Percentiles rank a stretch among this genome's conserved stretches.
These are phyloP conservation scores for Colletotrichum spinosum DNA, from an alignment of 2,329 filamentous ascomycete genomes.

Conservation along the genomic window DNA sequence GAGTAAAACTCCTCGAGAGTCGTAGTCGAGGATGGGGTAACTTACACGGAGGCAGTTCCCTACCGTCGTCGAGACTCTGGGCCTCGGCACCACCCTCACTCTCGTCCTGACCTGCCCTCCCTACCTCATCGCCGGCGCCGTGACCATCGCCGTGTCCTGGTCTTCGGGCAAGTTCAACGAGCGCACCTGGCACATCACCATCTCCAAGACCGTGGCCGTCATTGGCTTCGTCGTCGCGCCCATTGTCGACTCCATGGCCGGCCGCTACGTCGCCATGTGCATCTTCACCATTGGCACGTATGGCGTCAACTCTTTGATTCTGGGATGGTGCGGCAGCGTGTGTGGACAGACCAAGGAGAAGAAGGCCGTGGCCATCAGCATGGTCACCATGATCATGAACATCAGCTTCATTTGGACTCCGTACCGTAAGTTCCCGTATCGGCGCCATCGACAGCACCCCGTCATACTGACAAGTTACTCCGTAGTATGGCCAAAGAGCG, in stretches of 20 bases:
- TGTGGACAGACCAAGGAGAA: slow-evolving; percentile 57
- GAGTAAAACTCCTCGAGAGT: neutral
- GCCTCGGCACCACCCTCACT: slow-evolving; percentile 59
- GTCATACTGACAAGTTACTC: no score
- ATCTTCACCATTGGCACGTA: slow-evolving; percentile 45
- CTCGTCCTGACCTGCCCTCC: slow-evolving; percentile 58
- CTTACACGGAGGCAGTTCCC: slow-evolving; percentile 43
- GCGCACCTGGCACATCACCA: slow-evolving; percentile 56
- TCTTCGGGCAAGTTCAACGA: slow-evolving; percentile 55
- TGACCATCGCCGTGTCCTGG: slow-evolving; percentile 42
- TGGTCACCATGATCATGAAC: slow-evolving; percentile 44
- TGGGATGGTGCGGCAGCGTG: slow-evolving; percentile 51
- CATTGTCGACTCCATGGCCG: slow-evolving; percentile 42
- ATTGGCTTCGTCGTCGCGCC: slow-evolving; percentile 50
- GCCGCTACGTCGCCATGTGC: slow-evolving; percentile 45
- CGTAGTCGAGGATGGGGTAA: neutral
- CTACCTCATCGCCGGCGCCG: slow-evolving; percentile 45
- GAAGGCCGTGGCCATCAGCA: slow-evolving; percentile 51
- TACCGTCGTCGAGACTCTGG: slow-evolving; percentile 58
- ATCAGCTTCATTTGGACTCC: slow-evolving; percentile 54
- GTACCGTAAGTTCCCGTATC: slow-evolving; percentile 40
- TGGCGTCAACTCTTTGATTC: slow-evolving; percentile 52
- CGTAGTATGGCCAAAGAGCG: slow-evolving; percentile 49
- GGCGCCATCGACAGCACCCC: no score
- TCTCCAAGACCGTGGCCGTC: slow-evolving; percentile 52